These are phyloP conservation scores for Stipa capillata DNA, from an alignment of 176 grass and related monocot species.

Conservation along the genomic window DNA sequence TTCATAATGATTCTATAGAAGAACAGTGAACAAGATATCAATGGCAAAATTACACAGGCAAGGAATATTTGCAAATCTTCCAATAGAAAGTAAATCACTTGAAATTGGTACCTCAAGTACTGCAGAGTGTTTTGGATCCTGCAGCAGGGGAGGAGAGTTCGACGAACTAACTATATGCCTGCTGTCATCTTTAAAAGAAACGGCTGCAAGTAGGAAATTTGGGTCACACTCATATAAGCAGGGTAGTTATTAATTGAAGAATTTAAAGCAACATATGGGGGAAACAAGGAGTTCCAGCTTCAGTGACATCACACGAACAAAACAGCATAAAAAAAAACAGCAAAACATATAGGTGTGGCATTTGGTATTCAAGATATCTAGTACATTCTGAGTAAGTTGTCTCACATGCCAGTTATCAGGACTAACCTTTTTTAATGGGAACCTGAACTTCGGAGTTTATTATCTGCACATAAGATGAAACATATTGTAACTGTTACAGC, in stretches of 20 bases:
- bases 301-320: not conserved
- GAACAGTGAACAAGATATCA: not conserved
- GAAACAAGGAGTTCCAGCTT: not conserved
- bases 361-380: too few relatives aligned
- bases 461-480: conserved; percentile 32
- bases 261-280: conserved; percentile 9
- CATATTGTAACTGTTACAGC: not conserved
- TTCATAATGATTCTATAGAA: not conserved
- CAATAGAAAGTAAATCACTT: not conserved
- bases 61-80: too few relatives aligned
- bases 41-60: not conserved
- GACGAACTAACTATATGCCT: conserved; percentile 10
- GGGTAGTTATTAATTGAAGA: not conserved
- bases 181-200: conserved; percentile 44
- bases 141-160: conserved; percentile 16
- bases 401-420: not conserved
- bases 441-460: conserved; percentile 23
- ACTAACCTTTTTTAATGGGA: conserved; percentile 45
- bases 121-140: conserved; percentile 13
- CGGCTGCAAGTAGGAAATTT: conserved; percentile 35
- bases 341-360: not conserved
- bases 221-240: not conserved
- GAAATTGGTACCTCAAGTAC: conserved; percentile 35
- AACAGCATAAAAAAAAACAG: not conserved
- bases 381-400: not conserved